phyloP scores from a whole-genome alignment of 1,284 basidiomycete genomes.

The Apiotrichum siamense region DNA sequence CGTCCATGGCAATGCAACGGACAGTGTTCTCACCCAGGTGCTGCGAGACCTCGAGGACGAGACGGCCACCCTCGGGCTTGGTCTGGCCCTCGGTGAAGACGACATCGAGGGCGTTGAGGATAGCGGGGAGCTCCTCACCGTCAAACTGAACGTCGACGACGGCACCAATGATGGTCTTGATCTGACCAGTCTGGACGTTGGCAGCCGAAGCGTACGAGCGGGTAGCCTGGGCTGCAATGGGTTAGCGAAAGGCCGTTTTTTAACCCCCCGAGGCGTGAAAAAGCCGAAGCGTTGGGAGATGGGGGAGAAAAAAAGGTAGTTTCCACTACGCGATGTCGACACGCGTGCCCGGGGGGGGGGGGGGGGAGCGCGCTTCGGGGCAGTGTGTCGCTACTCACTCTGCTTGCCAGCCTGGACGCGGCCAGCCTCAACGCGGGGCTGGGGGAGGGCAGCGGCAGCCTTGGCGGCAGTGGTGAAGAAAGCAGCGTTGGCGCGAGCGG shows the following conservation, averaged over 20 bases:
- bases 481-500: conserved; percentile 43
- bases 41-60: conserved; percentile 93
- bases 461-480: conserved; percentile 45
- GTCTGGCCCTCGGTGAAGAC: conserved; percentile 59
- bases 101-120: conserved; percentile 97
- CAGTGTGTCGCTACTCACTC: too few relatives aligned
- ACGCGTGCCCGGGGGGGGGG: not conserved
- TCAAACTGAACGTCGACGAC: conserved; percentile 98
- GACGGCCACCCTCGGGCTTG: conserved; percentile 63
- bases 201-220: conserved; percentile 90
- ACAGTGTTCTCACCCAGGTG: conserved; percentile 98
- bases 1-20: conserved; percentile 96
- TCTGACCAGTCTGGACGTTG: conserved; percentile 61
- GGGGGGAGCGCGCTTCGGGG: not conserved
- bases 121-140: conserved; percentile 82
- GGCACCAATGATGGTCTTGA: conserved; percentile 96
- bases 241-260: not conserved
- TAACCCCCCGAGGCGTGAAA: not conserved
- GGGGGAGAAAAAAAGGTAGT: not conserved
- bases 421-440: conserved; percentile 24
- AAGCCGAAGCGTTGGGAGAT: not conserved
- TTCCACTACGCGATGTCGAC: not conserved
- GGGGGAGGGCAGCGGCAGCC: conserved; percentile 34
- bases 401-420: conserved; percentile 26
- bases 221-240: conserved; percentile 34